These are phyloP conservation scores for Simplicillium sp. DNA, from an alignment of 2,329 filamentous ascomycete species.

Conservation along the genomic window DNA sequence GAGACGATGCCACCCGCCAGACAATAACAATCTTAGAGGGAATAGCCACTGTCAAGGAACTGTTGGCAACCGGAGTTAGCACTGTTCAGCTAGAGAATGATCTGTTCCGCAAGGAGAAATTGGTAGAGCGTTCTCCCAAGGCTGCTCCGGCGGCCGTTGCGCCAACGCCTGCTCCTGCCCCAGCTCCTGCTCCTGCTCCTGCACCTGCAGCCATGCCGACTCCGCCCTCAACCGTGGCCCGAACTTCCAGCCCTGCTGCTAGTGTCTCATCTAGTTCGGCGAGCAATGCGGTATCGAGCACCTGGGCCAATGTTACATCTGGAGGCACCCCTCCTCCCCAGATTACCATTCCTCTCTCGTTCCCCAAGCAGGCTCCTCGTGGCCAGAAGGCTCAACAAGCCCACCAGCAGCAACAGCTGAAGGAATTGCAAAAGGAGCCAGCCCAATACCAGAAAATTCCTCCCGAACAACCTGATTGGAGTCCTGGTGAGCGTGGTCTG, in stretches of 20 bases:
- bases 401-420: neutral
- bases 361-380: constrained; percentile 15
- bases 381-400: constrained; percentile 5
- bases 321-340: constrained; percentile 31
- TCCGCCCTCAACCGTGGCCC: constrained; percentile 5
- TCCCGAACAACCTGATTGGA: constrained; percentile 32
- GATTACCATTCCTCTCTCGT: constrained; percentile 29
- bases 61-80: constrained; percentile 34
- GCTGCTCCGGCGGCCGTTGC: constrained; percentile 4
- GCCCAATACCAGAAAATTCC: constrained; percentile 14
- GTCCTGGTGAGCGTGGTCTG: constrained; percentile 42
- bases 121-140: constrained; percentile 25
- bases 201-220: neutral
- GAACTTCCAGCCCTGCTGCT: constrained; percentile 20
- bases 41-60: constrained; percentile 37
- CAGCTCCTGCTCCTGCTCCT: constrained; percentile 4
- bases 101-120: constrained; percentile 46
- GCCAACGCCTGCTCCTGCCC: constrained; percentile 1
- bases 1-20: constrained; percentile 28
- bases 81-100: constrained; percentile 33
- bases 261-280: constrained; percentile 28
- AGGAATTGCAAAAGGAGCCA: constrained; percentile 2
- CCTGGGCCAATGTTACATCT: constrained; percentile 31
- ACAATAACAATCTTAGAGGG: constrained; percentile 48
- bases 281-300: constrained; percentile 11